These are phyloP conservation scores for Colletotrichum cordylinicola DNA, from an alignment of 2,329 filamentous ascomycete species.

Conservation along the genomic window DNA sequence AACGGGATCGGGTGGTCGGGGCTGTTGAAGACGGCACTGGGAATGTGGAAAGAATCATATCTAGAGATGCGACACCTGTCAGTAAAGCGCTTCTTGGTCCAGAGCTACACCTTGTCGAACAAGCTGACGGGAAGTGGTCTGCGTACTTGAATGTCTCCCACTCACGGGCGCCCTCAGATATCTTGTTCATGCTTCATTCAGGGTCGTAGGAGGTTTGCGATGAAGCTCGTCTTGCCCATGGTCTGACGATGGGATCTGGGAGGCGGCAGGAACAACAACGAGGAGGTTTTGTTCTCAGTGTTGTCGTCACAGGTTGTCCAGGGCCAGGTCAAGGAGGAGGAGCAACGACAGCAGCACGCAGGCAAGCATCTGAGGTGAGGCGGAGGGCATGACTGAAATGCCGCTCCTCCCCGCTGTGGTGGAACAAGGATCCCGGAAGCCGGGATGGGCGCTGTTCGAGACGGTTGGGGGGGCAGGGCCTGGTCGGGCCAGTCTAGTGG, in stretches of 20 bases:
- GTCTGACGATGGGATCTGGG: not conserved
- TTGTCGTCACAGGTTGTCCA: not conserved
- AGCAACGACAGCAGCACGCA: not conserved
- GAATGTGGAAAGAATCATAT: constrained; percentile 23
- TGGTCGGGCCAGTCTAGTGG: not conserved
- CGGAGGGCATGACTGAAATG: constrained; percentile 20
- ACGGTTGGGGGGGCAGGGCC: not conserved
- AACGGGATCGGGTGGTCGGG: constrained; percentile 26
- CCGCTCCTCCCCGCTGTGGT: constrained; percentile 18
- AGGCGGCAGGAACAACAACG: not conserved
- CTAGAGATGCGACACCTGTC: not conserved
- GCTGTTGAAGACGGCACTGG: constrained; percentile 26
- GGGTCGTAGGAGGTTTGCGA: not conserved
- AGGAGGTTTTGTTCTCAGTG: not conserved
- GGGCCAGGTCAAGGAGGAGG: not conserved
- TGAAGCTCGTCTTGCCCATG: constrained; percentile 18
- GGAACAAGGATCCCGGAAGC: constrained; percentile 12
- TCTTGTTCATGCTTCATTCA: constrained; percentile 22
- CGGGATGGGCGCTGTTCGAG: constrained; percentile 12
- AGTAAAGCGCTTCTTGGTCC: not conserved
- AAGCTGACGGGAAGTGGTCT: not conserved
- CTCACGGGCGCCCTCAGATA: constrained; percentile 32
- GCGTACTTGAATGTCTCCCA: constrained; percentile 36
- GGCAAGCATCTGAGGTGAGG: constrained; percentile 9
- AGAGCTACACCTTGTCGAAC: not conserved